Evolutionary conservation across 257 asterid species (phyloP), one percentile per base, ranked within the genome.

Genomic region (Nicotiana paniculata): DNA sequence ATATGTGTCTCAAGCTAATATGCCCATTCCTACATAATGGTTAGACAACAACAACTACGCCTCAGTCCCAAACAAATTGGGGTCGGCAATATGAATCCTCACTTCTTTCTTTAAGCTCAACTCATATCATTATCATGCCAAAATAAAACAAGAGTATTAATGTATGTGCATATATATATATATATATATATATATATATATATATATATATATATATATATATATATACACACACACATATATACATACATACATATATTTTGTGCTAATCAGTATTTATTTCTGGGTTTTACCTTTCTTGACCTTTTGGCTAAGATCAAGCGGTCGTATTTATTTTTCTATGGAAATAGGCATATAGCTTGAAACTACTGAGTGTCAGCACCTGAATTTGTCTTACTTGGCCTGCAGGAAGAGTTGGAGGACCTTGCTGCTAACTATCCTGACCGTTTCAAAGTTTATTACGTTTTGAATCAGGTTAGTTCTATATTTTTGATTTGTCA

Each of bases 381-480:
- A 15, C 61, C 62, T 74, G 8, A 48, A 63, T 51, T 51, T 77
- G 11, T 66, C 7, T n/a, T 64, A 77, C 24, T 74, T 35, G 26
- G 18, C 81, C 64, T 81, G 85, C 93, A 95, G 98, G 97, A 92
- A 77, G 95, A 93, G 89, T 83, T 93, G 86, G 98, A 95, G 17
- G 70, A 86, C 64, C 87, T 95, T 81, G 90, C 93, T 61, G 86
- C 86, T 76, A 90, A 85, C 82, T 93, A 91, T 84, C 87, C 93
- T 6, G 85, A 84, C 46, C 88, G 89, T 77, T 92, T 95, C 90
- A 86, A 92, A 84, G 79, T 93, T 83, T 91, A 89, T 89, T 93
- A 91, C 48, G 99, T 95, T 16, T 95, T 95, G 58, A 95, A 95
- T 86, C 94, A 93, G 97, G 97, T 84, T 80, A 81, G 90, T 84